Base-by-base conservation (phyloP, 441 rosid species). In the Jatropha podagrica region DNA sequence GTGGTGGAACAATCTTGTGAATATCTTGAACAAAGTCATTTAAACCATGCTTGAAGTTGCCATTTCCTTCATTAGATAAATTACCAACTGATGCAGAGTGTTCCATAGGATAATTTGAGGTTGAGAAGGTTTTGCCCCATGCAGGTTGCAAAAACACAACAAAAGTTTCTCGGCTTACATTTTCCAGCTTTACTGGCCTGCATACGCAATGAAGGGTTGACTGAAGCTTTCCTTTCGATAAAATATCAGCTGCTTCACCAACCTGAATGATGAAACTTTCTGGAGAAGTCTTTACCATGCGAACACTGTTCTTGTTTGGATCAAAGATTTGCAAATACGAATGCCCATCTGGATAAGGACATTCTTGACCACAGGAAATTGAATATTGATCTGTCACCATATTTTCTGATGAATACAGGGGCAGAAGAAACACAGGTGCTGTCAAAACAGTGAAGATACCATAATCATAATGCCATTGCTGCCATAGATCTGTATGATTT, bases 381-480 rank as follows among this genome's bases (percentile, higher is more conserved):
- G 75, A 60, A 69, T n/a, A 54, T 48, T 77, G 82, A 71, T 60
- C 74, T 26, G 66, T 48, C 7, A 7, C 72, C 48, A 77, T 41
- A 38, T 61, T 68, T 74, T 78, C 85, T 27, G 79, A 65, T 26
- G 58, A 80, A 60, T 49, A 44, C 44, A 72, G 77, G 0, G 91
- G 64, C 4, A 70, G 71, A 52, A 89, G 82, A 88, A 93, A 93
- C 88, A 92, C 83, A 38, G 97, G 98, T 84, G 93, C 85, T 5
- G 98, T 93, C 81, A 95, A 82, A 80, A 95, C 73, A n/a, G 98
- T 95, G 80, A 95, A 89, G 80, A 93, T 83, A 52, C 98, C 94
- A 73, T 91, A 93, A 82, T 93, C 99, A 81, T 87, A 93, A 84
- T 93, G 99, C 97, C 99, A 93, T 68, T 89, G 92, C 87, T 95